Conservation (phyloP, 441 rosid genomes). For the Breynia disticha region DNA sequence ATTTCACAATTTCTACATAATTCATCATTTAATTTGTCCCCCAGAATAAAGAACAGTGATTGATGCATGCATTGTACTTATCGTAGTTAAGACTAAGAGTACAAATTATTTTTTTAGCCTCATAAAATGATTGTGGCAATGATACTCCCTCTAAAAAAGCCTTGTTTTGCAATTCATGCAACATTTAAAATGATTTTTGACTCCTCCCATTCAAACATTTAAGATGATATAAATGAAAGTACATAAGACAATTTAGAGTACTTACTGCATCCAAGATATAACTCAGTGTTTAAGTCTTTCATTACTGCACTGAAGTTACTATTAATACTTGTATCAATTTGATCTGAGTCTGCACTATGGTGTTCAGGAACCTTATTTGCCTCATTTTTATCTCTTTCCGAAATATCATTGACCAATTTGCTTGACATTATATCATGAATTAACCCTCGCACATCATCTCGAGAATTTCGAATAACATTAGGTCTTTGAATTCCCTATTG, state of each 20-base stretch:
- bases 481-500: no score
- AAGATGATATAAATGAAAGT: constrained; percentile 3
- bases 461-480: not conserved
- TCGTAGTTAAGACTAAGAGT: constrained; percentile 3
- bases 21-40: not conserved
- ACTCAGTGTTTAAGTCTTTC: not conserved
- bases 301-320: no score
- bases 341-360: not conserved
- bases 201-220: not conserved
- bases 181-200: constrained; percentile 3
- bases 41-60: constrained; percentile 7
- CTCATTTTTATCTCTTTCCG: not conserved
- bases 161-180: constrained; percentile 5
- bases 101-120: constrained; percentile 1
- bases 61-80: constrained; percentile 6
- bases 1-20: not conserved
- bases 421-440: not conserved
- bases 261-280: not conserved
- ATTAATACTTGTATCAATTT: not conserved
- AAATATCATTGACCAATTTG: not conserved
- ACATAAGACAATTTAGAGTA: constrained; percentile 9
- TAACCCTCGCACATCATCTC: not conserved
- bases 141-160: not conserved
- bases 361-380: not conserved
- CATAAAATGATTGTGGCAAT: constrained; percentile 1